A percentile compares a stretch with the other conserved stretches of the same genome.
phyloP scores from a whole-genome alignment of 495 filamentous ascomycete species.

The Penicillium silybi region DNA sequence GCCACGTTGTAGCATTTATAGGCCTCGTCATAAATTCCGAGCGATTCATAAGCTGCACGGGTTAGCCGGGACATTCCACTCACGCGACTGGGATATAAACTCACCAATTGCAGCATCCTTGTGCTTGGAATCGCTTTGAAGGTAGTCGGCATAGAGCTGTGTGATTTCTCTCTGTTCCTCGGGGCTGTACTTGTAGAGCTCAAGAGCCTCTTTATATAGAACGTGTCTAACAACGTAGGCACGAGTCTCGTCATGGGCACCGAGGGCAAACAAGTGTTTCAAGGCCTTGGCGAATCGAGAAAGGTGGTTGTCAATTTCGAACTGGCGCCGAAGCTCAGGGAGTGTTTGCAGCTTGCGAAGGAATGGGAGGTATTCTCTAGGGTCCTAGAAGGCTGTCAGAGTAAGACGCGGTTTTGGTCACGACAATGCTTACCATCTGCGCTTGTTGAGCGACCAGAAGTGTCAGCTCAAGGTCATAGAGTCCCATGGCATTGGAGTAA shows the following conservation, averaged over 20 bases:
- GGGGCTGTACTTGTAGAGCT: constrained; percentile 77
- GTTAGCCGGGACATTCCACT: not conserved
- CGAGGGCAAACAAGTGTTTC: constrained; percentile 62
- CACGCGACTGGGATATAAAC: not conserved
- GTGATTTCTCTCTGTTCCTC: constrained; percentile 59
- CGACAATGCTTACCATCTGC: constrained; percentile 56
- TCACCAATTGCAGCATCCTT: constrained; percentile 75
- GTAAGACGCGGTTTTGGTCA: not conserved
- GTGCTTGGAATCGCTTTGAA: constrained; percentile 68
- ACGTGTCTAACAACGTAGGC: constrained; percentile 72
- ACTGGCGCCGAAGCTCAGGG: constrained; percentile 62
- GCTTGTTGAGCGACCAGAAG: constrained; percentile 91
- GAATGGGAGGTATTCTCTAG: constrained; percentile 92
- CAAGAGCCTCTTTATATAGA: constrained; percentile 73
- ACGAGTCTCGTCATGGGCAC: constrained; percentile 68
- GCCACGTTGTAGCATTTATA: constrained; percentile 75
- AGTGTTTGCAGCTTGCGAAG: constrained; percentile 79
- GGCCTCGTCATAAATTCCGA: constrained; percentile 66
- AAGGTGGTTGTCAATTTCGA: constrained; percentile 85
- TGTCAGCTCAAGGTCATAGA: constrained; percentile 88
- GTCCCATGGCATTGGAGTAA: constrained; percentile 85
- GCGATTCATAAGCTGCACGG: constrained; percentile 73
- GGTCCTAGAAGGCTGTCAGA: constrained; percentile 50
- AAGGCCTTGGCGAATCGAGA: constrained; percentile 73
- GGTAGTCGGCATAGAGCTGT: constrained; percentile 70